Evolutionary conservation across 176 grass and related monocot genomes (phyloP).

Genomic region (Saccharum officinarum): DNA sequence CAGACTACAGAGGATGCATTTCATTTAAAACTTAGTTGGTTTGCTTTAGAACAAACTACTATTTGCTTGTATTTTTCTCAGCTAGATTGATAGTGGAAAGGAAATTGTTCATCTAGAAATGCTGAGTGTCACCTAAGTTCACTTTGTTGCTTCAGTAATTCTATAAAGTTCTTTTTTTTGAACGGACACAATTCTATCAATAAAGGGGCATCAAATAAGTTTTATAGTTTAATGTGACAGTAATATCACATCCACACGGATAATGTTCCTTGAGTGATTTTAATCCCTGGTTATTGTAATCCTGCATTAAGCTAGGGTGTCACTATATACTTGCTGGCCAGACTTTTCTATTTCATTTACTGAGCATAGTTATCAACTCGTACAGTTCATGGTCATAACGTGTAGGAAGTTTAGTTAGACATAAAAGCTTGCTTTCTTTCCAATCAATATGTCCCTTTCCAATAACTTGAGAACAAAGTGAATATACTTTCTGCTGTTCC

Average conservation of each 20-base stretch:
- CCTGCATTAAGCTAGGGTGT: neutral
- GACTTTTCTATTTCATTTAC: conserved; percentile 5
- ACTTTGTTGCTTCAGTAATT: neutral
- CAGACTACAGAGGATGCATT: neutral
- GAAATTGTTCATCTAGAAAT: neutral
- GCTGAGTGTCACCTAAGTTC: neutral
- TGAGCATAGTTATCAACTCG: neutral
- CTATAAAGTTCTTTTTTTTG: no score
- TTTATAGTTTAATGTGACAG: neutral
- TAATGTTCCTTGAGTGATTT: neutral
- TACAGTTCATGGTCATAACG: neutral
- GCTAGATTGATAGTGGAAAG: neutral
- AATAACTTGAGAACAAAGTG: conserved; percentile 7
- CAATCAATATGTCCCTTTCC: neutral
- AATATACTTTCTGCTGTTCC: neutral
- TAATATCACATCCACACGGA: neutral
- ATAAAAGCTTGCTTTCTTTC: neutral
- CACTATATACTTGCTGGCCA: neutral
- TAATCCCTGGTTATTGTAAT: neutral
- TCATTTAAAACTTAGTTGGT: neutral
- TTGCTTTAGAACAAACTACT: neutral
- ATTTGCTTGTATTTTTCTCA: neutral
- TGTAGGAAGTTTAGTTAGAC: conserved; percentile 1
- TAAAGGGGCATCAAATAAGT: neutral
- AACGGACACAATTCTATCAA: neutral